phyloP scores from a whole-genome alignment of 208 protist genomes.

The Balamuthia mandrillaris region DNA sequence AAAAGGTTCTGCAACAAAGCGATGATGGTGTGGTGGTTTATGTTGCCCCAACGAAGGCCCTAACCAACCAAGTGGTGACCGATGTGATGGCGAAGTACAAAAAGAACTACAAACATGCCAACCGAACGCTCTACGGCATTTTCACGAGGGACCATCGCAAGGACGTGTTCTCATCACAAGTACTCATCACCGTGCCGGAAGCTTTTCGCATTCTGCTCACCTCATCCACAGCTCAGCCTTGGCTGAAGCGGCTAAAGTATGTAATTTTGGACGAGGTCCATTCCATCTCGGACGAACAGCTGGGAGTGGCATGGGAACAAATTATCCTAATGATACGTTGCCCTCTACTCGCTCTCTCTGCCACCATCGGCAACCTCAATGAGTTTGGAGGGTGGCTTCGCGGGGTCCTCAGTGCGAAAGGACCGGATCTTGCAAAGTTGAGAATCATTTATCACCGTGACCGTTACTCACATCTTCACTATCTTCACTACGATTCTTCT shows the following conservation, averaged over 20 bases:
- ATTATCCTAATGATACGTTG: constrained; percentile 82
- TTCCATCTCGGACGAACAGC: constrained; percentile 79
- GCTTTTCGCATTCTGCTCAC: neutral
- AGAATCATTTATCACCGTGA: no score
- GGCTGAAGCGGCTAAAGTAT: constrained; percentile 83
- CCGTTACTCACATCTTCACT: no score
- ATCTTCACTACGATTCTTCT: no score
- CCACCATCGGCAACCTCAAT: constrained; percentile 88
- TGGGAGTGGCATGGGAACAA: constrained; percentile 51
- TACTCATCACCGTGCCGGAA: neutral
- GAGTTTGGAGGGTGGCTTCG: constrained; percentile 87
- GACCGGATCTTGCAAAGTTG: no score
- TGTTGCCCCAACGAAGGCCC: constrained; percentile 84
- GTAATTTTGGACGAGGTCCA: constrained; percentile 94
- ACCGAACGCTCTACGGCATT: constrained; percentile 18
- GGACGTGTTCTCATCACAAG: neutral
- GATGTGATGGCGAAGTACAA: constrained; percentile 87
- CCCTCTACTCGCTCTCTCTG: constrained; percentile 91
- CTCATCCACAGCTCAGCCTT: constrained; percentile 15
- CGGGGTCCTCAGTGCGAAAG: no score
- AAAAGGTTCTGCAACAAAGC: constrained; percentile 69
- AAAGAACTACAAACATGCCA: neutral
- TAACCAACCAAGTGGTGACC: constrained; percentile 90
- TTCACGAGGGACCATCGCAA: constrained; percentile 47
- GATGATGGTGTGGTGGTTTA: constrained; percentile 87